phyloP scores from a whole-genome alignment of 2,329 filamentous ascomycete genomes.

The Epichloe festucae region DNA sequence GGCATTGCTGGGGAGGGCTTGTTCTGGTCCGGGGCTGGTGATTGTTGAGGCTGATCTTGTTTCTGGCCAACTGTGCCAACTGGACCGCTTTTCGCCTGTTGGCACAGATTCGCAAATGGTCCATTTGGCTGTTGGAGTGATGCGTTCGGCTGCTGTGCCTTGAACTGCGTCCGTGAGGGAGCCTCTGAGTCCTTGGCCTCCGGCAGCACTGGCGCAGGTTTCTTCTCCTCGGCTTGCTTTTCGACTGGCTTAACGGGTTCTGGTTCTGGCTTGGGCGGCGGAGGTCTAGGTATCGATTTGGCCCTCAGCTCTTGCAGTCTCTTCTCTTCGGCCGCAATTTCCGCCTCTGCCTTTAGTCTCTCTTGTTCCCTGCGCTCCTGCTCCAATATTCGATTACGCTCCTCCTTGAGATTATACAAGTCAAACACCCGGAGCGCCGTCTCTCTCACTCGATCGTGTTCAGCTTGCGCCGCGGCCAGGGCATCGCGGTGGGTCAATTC shows the following conservation, averaged over 20 bases:
- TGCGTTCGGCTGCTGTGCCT: not conserved
- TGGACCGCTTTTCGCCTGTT: slow-evolving; percentile 9
- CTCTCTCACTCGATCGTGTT: slow-evolving; percentile 52
- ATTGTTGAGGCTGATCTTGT: not conserved
- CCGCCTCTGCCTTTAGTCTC: slow-evolving; percentile 30
- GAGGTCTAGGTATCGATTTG: slow-evolving; percentile 31
- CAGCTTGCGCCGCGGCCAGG: slow-evolving; percentile 49
- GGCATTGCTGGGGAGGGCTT: not conserved
- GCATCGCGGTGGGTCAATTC: slow-evolving; percentile 52
- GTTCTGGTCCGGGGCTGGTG: not conserved
- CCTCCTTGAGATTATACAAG: slow-evolving; percentile 32
- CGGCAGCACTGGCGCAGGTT: not conserved
- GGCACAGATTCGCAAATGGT: slow-evolving; percentile 11
- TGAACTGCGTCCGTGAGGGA: slow-evolving; percentile 3
- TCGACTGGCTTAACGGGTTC: slow-evolving; percentile 8
- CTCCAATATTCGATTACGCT: slow-evolving; percentile 29
- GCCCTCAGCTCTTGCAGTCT: slow-evolving; percentile 34
- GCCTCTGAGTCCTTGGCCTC: slow-evolving; percentile 10
- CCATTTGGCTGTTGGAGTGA: slow-evolving; percentile 9
- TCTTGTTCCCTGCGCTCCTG: slow-evolving; percentile 34
- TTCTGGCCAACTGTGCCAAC: not conserved
- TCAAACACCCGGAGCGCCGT: slow-evolving; percentile 35
- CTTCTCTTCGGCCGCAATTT: slow-evolving; percentile 32
- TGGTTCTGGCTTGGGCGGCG: slow-evolving; percentile 23
- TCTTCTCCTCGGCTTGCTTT: not conserved